Evolutionary conservation across 106 monocot species (phyloP), one percentile per base, ranked within the genome.

Genomic region (Dioscorea zingiberensis): DNA sequence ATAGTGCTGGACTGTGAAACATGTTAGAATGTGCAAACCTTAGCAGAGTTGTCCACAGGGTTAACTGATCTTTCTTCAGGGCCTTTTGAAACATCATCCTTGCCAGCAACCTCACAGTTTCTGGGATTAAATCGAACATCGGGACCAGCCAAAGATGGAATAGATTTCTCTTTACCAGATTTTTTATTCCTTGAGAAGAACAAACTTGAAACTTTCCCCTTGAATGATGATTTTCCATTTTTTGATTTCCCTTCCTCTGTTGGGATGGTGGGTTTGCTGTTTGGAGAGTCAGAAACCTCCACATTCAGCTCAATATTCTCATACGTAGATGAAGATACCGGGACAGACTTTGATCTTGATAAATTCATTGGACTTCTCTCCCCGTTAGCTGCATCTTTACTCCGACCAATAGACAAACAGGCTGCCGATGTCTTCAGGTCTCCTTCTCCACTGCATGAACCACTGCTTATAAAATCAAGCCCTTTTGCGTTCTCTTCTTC

Each of bases 101-200:
- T 57, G 26, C 19, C 45, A 73, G 27, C 45, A 48, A 62, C 24
- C 44, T 66, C 62, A 51, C 15, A 26, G 66, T 21, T 62, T 2
- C 47, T 24, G n/a, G 54, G 21, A 22, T 48, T 55, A 24, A 72
- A 13, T 24, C 47, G 64, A 58, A 65, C 71, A 45, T 27, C 29
- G 44, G 66, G n/a, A 21, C 44, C 67, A 21, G 55, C 72, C 18
- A 48, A 18, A 47, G 71, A 64, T 60, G 65, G 49, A 66, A 23
- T 25, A 61, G 51, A 25, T 69, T 69, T 89, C 14, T 73, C 82
- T 82, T 54, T 81, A 29, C n/a, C 60, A 8, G 67, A 32, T 60
- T 85, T 87, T 63, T 79, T 95, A 71, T 44, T 83, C 62, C 56
- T 84, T n/a, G 81, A 77, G 32, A 78, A 87, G 61, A 94, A 80